Conservation (phyloP, 176 grass and related monocot genomes). For the Neostapfia colusana region DNA sequence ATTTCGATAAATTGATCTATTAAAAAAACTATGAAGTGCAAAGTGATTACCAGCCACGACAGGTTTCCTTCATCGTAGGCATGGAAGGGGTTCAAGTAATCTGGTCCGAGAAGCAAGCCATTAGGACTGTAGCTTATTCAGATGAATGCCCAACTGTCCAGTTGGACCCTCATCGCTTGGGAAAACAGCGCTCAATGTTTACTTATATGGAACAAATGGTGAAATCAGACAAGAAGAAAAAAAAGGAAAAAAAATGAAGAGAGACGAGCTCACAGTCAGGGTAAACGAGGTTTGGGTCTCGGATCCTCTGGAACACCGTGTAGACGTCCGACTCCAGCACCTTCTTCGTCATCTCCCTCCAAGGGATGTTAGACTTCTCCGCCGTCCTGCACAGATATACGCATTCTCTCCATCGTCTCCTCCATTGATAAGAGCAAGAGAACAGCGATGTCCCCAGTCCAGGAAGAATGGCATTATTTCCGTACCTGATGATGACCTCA, state of each 20-base stretch:
- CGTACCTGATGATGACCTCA: slow-evolving; percentile 75
- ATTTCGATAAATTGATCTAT: neutral
- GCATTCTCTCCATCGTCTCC: neutral
- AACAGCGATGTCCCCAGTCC: neutral
- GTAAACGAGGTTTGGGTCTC: slow-evolving; percentile 65
- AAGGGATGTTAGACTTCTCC: slow-evolving; percentile 77
- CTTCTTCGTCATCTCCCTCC: slow-evolving; percentile 75
- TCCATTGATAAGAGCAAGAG: neutral
- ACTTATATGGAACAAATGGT: too few species aligned
- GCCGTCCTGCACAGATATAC: slow-evolving; percentile 48
- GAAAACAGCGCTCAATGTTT: neutral
- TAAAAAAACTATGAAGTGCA: neutral
- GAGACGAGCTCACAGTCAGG: slow-evolving; percentile 62
- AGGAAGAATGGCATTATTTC: neutral
- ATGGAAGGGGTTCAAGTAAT: slow-evolving; percentile 86
- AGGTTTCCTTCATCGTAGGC: slow-evolving; percentile 89
- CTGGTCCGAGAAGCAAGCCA: slow-evolving; percentile 39
- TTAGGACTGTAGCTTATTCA: slow-evolving; percentile 2
- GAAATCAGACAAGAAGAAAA: neutral
- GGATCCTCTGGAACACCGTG: slow-evolving; percentile 61
- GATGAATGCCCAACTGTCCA: neutral
- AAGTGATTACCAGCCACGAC: slow-evolving; percentile 80
- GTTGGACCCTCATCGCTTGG: too few species aligned
- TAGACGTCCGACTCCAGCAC: slow-evolving; percentile 77
- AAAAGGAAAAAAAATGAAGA: neutral